Evolutionary conservation across 2,329 filamentous ascomycete species (phyloP), one percentile per base, ranked within the genome.

Genomic region (Nothopassalora personata): DNA sequence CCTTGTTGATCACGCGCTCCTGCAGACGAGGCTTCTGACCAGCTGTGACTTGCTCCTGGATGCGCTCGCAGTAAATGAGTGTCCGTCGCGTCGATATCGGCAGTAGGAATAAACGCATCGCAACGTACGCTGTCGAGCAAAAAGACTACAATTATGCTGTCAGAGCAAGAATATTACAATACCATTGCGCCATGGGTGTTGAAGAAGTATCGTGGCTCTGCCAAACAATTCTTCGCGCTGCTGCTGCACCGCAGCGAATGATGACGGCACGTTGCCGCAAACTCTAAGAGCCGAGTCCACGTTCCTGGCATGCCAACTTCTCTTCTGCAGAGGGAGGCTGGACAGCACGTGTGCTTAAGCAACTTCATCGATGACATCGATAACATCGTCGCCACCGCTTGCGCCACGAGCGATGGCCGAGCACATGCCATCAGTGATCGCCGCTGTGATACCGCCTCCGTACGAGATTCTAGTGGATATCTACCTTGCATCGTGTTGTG

Each of bases 71-170:
- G 80, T 96, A 97, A 70, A 99, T 86, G 63, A 99, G 85, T 54
- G 91, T 92, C 70, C 92, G 88, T 71, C 89, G 86, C 66, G 91
- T 96, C 60, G 93, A 96, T 69, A 99, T 88, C 63, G 94, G 94
- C 58, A 99, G 84, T 64, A 99, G 86, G 77, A 91, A 96, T 75
- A 99, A 83, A 73, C 91, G 90, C 94, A 99, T 97, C 13, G 48
- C 60, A 53, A 56, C 49, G 49, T 34, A 10, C 7, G 9, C 6
- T 31, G 3, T n/a, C 49, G 28, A 28, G 28, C 46, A 49, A 31
- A 8, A 49, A 49, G 46, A 28, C 46, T 27, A 49, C 46, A 15
- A 27, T 27, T 34, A 34, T 34, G 31, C 31, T 34, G 43, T 15
- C n/a, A 47, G 43, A 47, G 43, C 43, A 47, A n/a, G 43, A 15